Base-by-base conservation (phyloP, 345 rosid genomes). In the Acer saccharum region DNA sequence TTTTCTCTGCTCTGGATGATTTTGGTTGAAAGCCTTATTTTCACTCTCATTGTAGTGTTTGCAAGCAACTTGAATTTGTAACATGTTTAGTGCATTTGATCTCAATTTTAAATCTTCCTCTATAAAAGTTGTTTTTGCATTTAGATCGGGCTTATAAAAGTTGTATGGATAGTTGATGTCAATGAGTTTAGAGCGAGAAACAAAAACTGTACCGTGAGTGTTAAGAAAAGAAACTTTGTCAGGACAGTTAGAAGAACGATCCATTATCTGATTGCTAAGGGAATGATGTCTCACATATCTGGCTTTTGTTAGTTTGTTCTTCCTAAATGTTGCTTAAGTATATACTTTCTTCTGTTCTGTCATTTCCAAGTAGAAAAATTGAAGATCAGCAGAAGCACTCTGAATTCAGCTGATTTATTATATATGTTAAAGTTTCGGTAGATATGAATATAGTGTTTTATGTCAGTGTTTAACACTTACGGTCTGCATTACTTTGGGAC, bases 401-500 rank as follows among this genome's bases (percentile, higher is more conserved):
- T 46, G 21, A 64, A 48, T 64, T 18, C 4, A 74, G 39, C 27
- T 18, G n/a, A 74, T 54, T 46, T 72, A 21, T 25, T 25, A 11
- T 65, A 52, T 35, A 41, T 43, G 6, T 13, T 39, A 25, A 21
- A 60, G 64, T 9, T 9, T 48, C 50, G 62, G 27, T 62, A 25
- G 1, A 4, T 43, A 25, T 4, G 17, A 23, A 63, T 7, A 10
- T 17, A 50, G 39, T 66, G 6, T 35, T 21, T 1, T 32, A 35
- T 50, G 55, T 46, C 46, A 55, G 25, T 41, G 46, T 44, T 18
- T 74, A 65, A 78, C 46, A 14, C 48, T 21, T 69, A n/a, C 55
- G 1, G 39, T 72, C n/a, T 48, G 25, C 75, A 65, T 60, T 35
- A 21, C 74, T 66, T 16, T 76, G 76, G 46, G 46, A 72, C 96